Conservation (phyloP, 2,329 filamentous ascomycete species). For the Clonostachys rhizophaga region DNA sequence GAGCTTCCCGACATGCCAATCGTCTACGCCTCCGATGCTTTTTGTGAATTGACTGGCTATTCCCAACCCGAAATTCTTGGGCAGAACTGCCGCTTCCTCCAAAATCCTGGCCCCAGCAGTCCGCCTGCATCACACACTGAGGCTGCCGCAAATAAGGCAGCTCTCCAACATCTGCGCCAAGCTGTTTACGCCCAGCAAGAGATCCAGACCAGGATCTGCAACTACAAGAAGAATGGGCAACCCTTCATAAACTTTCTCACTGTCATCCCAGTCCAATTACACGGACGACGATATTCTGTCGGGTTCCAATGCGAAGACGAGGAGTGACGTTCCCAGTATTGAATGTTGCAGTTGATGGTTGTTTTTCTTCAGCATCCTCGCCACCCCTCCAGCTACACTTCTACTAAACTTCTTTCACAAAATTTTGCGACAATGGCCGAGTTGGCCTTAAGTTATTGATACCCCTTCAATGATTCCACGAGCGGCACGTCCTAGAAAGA, state of each 20-base stretch:
- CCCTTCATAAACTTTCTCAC: slow-evolving; percentile 77
- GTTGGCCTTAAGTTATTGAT: too few relatives aligned
- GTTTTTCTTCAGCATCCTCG: neutral
- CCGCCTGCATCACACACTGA: slow-evolving; percentile 50
- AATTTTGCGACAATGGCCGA: too few relatives aligned
- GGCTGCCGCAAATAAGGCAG: slow-evolving; percentile 32
- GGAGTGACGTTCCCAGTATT: slow-evolving; percentile 22
- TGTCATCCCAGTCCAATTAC: slow-evolving; percentile 76
- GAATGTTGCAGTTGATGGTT: neutral
- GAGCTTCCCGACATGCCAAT: slow-evolving; percentile 71
- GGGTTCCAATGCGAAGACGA: slow-evolving; percentile 69
- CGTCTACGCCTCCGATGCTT: slow-evolving; percentile 79
- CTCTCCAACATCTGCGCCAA: slow-evolving; percentile 48
- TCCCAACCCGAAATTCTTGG: slow-evolving; percentile 68
- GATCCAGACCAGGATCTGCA: slow-evolving; percentile 55
- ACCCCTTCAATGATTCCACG: too few relatives aligned
- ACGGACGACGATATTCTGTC: slow-evolving; percentile 69
- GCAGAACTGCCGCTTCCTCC: slow-evolving; percentile 80
- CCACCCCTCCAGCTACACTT: neutral
- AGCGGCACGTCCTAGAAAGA: too few relatives aligned
- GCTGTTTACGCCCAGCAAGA: slow-evolving; percentile 39
- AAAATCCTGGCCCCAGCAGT: slow-evolving; percentile 55
- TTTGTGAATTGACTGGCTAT: slow-evolving; percentile 76
- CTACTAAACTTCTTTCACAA: too few relatives aligned
- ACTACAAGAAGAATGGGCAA: slow-evolving; percentile 78